These are phyloP conservation scores for Brettanomyces bruxellensis DNA, from an alignment of 805 yeast genomes.

Conservation along the genomic window DNA sequence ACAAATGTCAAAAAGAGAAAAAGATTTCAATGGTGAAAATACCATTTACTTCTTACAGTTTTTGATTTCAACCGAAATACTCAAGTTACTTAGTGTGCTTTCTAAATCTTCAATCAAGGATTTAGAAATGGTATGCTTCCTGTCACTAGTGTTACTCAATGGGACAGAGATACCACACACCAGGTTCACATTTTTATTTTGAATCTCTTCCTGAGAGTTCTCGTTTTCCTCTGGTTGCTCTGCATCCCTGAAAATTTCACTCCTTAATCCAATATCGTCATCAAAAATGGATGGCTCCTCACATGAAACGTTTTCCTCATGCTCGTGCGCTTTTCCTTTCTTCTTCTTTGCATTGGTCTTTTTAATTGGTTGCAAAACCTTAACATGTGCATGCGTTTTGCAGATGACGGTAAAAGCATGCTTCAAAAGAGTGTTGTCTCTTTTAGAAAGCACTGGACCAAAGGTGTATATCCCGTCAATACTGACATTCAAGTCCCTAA, in stretches of 20 bases:
- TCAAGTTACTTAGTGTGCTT: neutral
- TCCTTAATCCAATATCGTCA: no score
- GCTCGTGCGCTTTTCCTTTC: neutral
- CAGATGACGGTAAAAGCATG: constrained; percentile 5
- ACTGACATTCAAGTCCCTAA: constrained; percentile 11
- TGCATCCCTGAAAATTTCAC: no score
- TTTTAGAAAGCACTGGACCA: neutral
- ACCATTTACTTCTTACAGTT: neutral
- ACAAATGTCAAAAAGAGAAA: no score
- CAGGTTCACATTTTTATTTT: no score
- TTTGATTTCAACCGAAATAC: neutral
- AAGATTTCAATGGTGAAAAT: no score
- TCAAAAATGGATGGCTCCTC: no score
- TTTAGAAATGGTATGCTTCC: neutral
- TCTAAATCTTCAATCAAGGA: neutral
- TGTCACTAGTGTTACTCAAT: neutral
- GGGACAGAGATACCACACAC: neutral
- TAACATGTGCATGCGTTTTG: neutral
- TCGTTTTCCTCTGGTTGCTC: no score
- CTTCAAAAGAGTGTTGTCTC: constrained; percentile 8
- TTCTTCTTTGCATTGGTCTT: neutral
- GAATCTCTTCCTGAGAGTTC: no score
- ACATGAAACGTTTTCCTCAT: no score
- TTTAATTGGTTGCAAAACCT: neutral
- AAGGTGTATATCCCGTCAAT: neutral